phyloP scores from a whole-genome alignment of 225 moss, liverwort and hornwort genomes.

The Climacium dendroides region DNA sequence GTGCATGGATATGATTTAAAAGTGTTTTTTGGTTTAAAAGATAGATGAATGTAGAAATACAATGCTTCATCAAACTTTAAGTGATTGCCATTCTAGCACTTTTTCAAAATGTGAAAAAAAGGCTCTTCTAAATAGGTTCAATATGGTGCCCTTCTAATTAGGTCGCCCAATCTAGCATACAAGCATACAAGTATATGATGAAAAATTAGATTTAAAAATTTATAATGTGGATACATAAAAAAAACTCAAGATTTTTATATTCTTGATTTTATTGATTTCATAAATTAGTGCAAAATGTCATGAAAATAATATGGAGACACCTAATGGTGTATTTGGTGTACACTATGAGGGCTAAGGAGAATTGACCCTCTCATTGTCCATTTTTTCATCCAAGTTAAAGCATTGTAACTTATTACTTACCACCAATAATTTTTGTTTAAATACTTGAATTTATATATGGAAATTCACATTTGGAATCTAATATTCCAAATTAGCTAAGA shows the following conservation, averaged over 20 bases:
- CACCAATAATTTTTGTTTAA: not conserved
- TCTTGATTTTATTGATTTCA: not conserved
- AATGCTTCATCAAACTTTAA: no score
- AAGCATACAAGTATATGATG: not conserved
- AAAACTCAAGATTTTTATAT: no score
- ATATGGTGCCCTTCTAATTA: not conserved
- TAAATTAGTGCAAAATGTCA: not conserved
- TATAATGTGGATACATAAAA: accelerated
- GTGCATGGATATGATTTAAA: no score
- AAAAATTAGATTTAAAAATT: not conserved
- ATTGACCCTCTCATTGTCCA: not conserved
- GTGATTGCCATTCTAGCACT: no score
- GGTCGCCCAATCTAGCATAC: not conserved
- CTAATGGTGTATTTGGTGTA: not conserved
- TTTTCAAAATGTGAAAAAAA: no score
- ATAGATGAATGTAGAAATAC: no score
- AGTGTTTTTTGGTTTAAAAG: no score
- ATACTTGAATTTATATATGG: not conserved
- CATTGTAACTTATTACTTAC: no score
- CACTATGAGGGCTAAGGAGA: accelerated
- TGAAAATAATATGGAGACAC: not conserved
- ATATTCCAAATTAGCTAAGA: not conserved
- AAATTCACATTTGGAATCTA: not conserved
- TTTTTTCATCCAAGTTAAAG: not conserved
- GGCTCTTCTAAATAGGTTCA: not conserved